Conservation (phyloP, 305 asterid species). For the Fraxinus nigra region DNA sequence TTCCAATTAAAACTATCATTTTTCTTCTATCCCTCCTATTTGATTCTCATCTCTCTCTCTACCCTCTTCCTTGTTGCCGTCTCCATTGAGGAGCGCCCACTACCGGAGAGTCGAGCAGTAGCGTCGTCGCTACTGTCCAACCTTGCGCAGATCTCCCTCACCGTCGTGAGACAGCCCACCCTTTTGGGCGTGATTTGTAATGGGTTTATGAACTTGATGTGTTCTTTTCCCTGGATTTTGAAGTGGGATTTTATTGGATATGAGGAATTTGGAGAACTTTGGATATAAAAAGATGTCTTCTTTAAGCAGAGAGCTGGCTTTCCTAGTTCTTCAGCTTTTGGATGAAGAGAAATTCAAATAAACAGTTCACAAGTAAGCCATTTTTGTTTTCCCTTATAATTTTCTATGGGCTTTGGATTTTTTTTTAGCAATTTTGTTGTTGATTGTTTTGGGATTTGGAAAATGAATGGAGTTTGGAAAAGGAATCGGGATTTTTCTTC, state of each 20-base stretch:
- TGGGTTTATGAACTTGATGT: slow-evolving; percentile 26
- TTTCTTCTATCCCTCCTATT: no score
- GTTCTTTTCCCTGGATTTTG: slow-evolving; percentile 7
- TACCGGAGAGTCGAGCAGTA: no score
- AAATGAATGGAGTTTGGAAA: slow-evolving; percentile 53
- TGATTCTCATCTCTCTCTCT: no score
- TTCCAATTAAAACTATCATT: no score
- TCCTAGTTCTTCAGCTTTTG: slow-evolving; percentile 53
- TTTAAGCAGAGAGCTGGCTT: slow-evolving; percentile 50
- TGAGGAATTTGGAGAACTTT: slow-evolving; percentile 27
- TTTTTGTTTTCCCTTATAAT: neutral
- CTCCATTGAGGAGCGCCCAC: no score
- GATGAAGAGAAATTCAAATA: slow-evolving; percentile 62
- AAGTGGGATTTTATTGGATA: slow-evolving; percentile 37
- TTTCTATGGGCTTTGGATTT: neutral
- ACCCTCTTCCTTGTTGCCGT: no score
- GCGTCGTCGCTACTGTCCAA: no score
- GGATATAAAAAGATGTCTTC: slow-evolving; percentile 38
- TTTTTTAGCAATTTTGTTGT: neutral
- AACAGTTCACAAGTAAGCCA: slow-evolving; percentile 50
- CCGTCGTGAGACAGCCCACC: neutral
- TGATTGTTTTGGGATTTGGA: slow-evolving; percentile 11
- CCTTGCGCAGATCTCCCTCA: no score
- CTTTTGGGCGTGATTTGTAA: neutral
- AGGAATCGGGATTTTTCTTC: slow-evolving; percentile 61